A percentile compares a stretch with the other conserved stretches of the same genome.
Conservation (phyloP, 257 asterid species). For the Plantago ovata region DNA sequence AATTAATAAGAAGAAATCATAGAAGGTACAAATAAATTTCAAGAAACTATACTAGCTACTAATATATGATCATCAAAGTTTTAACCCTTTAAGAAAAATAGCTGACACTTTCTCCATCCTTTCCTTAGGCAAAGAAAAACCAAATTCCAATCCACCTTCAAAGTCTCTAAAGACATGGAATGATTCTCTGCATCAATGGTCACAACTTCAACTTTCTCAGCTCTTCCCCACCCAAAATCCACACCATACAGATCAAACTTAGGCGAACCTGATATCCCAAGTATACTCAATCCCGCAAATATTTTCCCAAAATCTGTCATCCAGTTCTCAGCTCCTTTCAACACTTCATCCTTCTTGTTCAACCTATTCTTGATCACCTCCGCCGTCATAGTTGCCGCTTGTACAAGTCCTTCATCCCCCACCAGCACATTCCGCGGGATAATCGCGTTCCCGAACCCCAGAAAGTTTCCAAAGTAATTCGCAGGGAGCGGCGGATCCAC, state of each 20-base stretch:
- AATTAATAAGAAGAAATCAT: too few species aligned
- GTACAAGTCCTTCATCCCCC: slow-evolving; percentile 35
- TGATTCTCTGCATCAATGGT: slow-evolving; percentile 32
- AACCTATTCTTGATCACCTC: slow-evolving; percentile 29
- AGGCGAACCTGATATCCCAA: slow-evolving; percentile 44
- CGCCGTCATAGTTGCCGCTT: slow-evolving; percentile 36
- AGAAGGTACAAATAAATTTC: too few species aligned
- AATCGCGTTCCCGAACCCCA: slow-evolving; percentile 27
- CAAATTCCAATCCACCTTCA: slow-evolving; percentile 49
- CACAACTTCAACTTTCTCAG: slow-evolving; percentile 35
- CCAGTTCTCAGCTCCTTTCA: slow-evolving; percentile 40
- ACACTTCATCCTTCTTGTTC: slow-evolving; percentile 15
- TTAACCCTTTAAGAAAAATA: slow-evolving; percentile 19
- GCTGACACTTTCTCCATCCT: slow-evolving; percentile 39
- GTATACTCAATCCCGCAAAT: background rate
- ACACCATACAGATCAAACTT: slow-evolving; percentile 29
- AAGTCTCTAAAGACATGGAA: slow-evolving; percentile 28
- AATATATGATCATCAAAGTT: too few species aligned
- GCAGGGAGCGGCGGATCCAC: slow-evolving; percentile 30
- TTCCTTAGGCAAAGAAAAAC: too few species aligned
- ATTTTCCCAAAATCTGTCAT: slow-evolving; percentile 8
- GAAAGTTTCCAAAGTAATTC: slow-evolving; percentile 45
- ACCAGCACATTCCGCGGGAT: slow-evolving; percentile 12
- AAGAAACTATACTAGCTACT: too few species aligned
- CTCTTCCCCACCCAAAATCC: slow-evolving; percentile 55